Conservation (phyloP, 352 stramenopile species). For the Peronospora destructor region DNA sequence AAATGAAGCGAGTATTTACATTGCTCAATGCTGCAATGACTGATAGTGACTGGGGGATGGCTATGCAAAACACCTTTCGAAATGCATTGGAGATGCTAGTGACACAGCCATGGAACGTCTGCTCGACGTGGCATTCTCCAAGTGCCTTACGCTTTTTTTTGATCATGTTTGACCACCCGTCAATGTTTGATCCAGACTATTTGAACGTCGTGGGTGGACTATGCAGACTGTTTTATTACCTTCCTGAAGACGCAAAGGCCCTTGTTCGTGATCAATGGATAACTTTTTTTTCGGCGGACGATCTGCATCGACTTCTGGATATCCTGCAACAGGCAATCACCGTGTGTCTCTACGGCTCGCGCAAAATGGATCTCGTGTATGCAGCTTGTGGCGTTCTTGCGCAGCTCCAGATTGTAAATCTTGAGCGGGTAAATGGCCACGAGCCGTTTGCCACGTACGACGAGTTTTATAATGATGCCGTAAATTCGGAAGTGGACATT, state of each 20-base stretch:
- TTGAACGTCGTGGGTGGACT: constrained; percentile 61
- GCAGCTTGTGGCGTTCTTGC: constrained; percentile 57
- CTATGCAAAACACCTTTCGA: constrained; percentile 62
- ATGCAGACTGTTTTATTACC: constrained; percentile 63
- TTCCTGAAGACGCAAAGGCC: constrained; percentile 40
- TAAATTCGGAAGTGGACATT: constrained; percentile 79
- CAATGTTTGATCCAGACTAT: constrained; percentile 75
- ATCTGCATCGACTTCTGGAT: constrained; percentile 57
- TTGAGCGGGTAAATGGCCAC: constrained; percentile 16
- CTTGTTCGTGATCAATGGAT: constrained; percentile 52
- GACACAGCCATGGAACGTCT: constrained; percentile 68
- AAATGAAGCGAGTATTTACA: constrained; percentile 40
- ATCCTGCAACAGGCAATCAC: constrained; percentile 76
- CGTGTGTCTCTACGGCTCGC: constrained; percentile 57
- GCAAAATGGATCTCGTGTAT: constrained; percentile 75
- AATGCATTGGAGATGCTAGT: constrained; percentile 66
- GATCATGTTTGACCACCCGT: constrained; percentile 65
- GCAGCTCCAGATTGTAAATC: constrained; percentile 63
- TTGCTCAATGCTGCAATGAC: constrained; percentile 36
- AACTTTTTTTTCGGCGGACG: constrained; percentile 42
- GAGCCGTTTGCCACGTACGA: constrained; percentile 54
- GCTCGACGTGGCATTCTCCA: constrained; percentile 53
- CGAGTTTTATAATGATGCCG: constrained; percentile 79
- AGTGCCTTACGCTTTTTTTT: constrained; percentile 53
- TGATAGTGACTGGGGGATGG: constrained; percentile 27